These are phyloP conservation scores for Beauveria varroae DNA, from an alignment of 2,329 filamentous ascomycete genomes.

Conservation along the genomic window DNA sequence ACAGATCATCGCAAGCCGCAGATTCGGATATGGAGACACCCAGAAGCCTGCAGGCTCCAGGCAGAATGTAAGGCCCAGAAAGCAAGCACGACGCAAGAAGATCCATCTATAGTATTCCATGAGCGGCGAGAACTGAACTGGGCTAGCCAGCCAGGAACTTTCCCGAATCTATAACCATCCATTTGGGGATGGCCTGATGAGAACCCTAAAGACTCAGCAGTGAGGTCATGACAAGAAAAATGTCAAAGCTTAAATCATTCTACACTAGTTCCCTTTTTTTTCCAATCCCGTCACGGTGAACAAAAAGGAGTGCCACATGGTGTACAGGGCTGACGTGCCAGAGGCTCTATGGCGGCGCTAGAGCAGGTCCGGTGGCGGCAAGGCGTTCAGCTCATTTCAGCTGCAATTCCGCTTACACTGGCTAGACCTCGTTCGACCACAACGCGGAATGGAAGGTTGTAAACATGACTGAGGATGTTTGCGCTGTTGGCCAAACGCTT, in stretches of 20 bases:
- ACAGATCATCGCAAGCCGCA: neutral
- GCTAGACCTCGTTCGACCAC: constrained; percentile 3
- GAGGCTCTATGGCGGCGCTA: neutral
- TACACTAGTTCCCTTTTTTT: neutral
- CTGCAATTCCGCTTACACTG: neutral
- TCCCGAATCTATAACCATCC: constrained; percentile 18
- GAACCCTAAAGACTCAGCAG: constrained; percentile 11
- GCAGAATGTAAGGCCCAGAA: neutral
- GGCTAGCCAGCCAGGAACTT: constrained; percentile 7
- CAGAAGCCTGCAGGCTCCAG: neutral
- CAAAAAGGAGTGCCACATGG: neutral
- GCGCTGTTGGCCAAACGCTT: neutral
- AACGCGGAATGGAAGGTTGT: neutral
- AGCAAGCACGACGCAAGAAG: neutral
- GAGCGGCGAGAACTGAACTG: constrained; percentile 1
- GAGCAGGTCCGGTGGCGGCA: neutral
- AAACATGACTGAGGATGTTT: neutral
- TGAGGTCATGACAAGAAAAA: neutral
- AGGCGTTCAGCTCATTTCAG: constrained; percentile 10
- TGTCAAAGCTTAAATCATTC: neutral
- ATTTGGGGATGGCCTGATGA: constrained; percentile 17
- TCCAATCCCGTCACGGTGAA: neutral
- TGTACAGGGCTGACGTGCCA: neutral
- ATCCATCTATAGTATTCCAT: neutral
- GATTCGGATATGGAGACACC: neutral